Evolutionary conservation across 2,329 filamentous ascomycete genomes (phyloP).

Genomic region (Aspergillus pseudoglaucus): DNA sequence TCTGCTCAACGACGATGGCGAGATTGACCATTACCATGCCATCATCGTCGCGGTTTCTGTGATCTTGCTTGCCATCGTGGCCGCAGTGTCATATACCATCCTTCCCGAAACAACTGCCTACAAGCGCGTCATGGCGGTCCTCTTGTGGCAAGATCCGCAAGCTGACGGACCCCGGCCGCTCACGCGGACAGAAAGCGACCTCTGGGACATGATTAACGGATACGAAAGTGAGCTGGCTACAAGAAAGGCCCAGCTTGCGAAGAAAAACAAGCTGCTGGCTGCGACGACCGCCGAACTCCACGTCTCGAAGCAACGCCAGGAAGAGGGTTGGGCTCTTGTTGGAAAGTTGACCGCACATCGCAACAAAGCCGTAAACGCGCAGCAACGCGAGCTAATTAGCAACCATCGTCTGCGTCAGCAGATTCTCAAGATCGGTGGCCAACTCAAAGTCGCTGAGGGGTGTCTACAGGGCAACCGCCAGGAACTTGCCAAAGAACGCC

Average conservation of each 20-base stretch:
- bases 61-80: neutral
- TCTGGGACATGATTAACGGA: constrained; percentile 2
- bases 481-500: constrained; percentile 1
- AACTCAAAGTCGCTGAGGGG: neutral
- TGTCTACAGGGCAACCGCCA: neutral
- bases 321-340: constrained; percentile 4
- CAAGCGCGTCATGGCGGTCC: neutral
- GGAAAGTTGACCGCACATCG: neutral
- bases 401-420: constrained; percentile 2
- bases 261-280: constrained; percentile 1
- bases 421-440: constrained; percentile 2
- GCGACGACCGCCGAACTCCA: constrained; percentile 5
- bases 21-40: constrained; percentile 5
- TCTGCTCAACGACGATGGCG: constrained; percentile 2
- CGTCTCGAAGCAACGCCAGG: constrained; percentile 1
- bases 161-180: neutral
- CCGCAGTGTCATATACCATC: neutral
- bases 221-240: constrained; percentile 3
- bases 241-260: constrained; percentile 1
- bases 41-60: constrained; percentile 2
- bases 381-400: neutral
- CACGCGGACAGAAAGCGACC: neutral
- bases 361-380: neutral
- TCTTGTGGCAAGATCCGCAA: neutral
- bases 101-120: neutral